phyloP scores from a whole-genome alignment of 1,139 yeast species.

The Blastobotrys illinoisensis region DNA sequence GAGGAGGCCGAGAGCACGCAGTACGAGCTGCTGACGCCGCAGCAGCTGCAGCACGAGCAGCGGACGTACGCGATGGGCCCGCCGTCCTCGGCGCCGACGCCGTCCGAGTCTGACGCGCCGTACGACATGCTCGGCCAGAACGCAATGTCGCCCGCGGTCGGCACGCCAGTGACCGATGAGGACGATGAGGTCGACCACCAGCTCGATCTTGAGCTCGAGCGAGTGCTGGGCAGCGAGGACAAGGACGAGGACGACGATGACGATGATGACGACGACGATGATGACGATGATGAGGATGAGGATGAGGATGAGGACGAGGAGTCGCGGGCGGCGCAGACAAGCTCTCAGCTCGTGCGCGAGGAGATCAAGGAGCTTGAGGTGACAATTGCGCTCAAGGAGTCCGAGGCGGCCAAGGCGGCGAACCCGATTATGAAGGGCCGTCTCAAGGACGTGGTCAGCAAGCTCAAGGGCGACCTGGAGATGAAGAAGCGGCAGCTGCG shows the following conservation, averaged over 20 bases:
- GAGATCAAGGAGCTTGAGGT: constrained; percentile 79
- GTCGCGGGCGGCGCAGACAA: constrained; percentile 69
- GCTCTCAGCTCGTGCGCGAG: constrained; percentile 67
- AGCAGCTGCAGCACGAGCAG: constrained; percentile 16
- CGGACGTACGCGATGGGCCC: constrained; percentile 1
- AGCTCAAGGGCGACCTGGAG: constrained; percentile 78
- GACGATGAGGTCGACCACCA: constrained; percentile 20
- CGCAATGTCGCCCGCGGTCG: constrained; percentile 17
- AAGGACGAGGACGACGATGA: constrained; percentile 44
- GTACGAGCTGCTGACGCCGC: constrained; percentile 68
- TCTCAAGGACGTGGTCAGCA: constrained; percentile 72
- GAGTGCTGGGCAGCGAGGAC: constrained; percentile 25
- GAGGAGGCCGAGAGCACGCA: constrained; percentile 78
- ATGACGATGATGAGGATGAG: constrained; percentile 46
- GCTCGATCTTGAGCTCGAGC: constrained; percentile 26
- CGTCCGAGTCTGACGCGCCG: constrained; percentile 22
- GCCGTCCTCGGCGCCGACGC: background rate
- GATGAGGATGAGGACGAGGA: constrained; percentile 39
- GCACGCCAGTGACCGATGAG: constrained; percentile 16
- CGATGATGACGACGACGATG: constrained; percentile 52
- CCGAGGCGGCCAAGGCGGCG: constrained; percentile 60
- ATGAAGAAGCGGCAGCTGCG: constrained; percentile 60
- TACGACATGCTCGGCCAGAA: constrained; percentile 28
- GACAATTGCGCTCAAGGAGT: constrained; percentile 71
- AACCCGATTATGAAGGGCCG: constrained; percentile 87